Percentiles rank a stretch among this genome's conserved stretches.
Evolutionary conservation across 1,284 basidiomycete genomes (phyloP).

Genomic region (Schizophyllum amplum): DNA sequence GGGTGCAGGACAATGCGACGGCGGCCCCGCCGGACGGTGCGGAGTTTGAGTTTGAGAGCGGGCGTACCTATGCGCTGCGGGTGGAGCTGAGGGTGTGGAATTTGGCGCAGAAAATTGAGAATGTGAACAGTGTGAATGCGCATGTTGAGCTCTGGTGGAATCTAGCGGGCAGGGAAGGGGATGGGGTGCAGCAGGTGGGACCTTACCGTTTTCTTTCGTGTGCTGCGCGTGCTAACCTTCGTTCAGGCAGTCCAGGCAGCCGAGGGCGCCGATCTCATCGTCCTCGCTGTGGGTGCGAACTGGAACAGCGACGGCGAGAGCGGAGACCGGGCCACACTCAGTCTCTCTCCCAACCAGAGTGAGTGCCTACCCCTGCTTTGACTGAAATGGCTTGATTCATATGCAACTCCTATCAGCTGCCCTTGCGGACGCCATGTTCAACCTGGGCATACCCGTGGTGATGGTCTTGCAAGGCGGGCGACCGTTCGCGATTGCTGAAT

Average conservation of each 20-base stretch:
- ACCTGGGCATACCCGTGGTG: constrained; percentile 20
- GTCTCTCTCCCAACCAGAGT: constrained; percentile 23
- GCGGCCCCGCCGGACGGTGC: constrained; percentile 16
- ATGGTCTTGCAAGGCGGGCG: constrained; percentile 21
- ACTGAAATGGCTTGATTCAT: background rate
- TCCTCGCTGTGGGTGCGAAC: constrained; percentile 22
- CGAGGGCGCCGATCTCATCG: constrained; percentile 18
- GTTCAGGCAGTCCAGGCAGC: constrained; percentile 18
- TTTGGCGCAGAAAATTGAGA: constrained; percentile 19
- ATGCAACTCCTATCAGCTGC: constrained; percentile 11
- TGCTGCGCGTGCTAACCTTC: background rate
- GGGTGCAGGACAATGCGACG: constrained; percentile 15
- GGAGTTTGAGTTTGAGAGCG: constrained; percentile 17
- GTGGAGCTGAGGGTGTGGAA: constrained; percentile 22
- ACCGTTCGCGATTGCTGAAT: constrained; percentile 20
- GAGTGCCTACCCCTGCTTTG: background rate
- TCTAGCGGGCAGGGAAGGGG: constrained; percentile 18
- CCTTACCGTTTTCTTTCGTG: background rate
- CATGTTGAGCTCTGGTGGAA: constrained; percentile 23
- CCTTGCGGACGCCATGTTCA: constrained; percentile 20
- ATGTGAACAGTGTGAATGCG: constrained; percentile 20
- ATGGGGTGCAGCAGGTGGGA: constrained; percentile 16
- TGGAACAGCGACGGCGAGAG: constrained; percentile 24
- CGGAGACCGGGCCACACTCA: constrained; percentile 20
- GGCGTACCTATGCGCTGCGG: constrained; percentile 15